phyloP scores from a whole-genome alignment of 441 rosid genomes.

The Capsella rubella region DNA sequence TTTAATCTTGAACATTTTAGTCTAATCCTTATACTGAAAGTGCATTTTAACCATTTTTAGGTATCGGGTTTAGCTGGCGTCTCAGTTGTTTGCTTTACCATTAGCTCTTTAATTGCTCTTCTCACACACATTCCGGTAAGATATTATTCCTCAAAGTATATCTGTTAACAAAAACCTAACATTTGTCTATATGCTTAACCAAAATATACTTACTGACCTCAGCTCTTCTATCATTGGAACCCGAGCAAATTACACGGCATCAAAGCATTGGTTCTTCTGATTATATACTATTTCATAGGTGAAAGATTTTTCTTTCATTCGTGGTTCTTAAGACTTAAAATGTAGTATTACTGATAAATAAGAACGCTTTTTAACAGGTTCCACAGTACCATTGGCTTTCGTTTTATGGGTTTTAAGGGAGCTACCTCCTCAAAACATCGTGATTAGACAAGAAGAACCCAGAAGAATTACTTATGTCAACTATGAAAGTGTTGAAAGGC shows the following conservation, averaged over 20 bases:
- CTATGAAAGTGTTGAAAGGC: conserved; percentile 37
- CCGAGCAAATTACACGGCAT: conserved; percentile 49
- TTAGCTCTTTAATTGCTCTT: conserved; percentile 59
- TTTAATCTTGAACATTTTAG: neutral
- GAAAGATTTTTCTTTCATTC: neutral
- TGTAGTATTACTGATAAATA: conserved; percentile 22
- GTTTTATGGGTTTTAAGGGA: conserved; percentile 63
- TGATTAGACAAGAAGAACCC: conserved; percentile 46
- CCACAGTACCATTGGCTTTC: conserved; percentile 57
- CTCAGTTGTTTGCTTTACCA: conserved; percentile 60
- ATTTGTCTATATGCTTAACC: conserved; percentile 7
- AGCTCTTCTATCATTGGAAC: conserved; percentile 64
- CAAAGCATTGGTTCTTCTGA: conserved; percentile 51
- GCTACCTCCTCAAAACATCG: conserved; percentile 52
- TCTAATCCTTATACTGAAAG: conserved; percentile 1
- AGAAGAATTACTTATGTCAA: conserved; percentile 51
- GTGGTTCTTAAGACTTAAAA: neutral
- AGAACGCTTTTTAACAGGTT: conserved; percentile 46
- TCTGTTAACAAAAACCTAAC: neutral
- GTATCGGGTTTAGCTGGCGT: conserved; percentile 65
- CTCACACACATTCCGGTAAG: conserved; percentile 59
- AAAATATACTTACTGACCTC: conserved; percentile 26
- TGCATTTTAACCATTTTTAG: conserved; percentile 43
- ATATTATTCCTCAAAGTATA: conserved; percentile 13
- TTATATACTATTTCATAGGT: conserved; percentile 64